Base-by-base conservation (phyloP, 2,329 filamentous ascomycete species). In the Aspergillus neoniger region DNA sequence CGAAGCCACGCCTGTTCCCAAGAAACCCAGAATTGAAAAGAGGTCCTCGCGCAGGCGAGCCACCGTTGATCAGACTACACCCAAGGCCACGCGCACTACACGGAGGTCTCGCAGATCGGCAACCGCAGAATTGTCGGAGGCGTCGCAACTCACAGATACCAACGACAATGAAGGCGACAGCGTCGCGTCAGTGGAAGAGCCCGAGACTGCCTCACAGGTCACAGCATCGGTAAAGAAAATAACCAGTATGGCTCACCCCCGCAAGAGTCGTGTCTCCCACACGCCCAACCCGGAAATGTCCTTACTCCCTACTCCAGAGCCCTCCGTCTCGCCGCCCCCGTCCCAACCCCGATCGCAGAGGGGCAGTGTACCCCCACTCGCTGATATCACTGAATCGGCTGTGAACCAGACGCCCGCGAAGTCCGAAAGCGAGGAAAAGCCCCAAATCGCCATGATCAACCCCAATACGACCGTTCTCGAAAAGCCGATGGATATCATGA, bases 401-500 rank as follows among this genome's bases (percentile, higher is more conserved):
- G 78, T 90, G 69, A 92, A 92, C 73, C 85, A 87, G 65, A 81
- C 82, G 60, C 81, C 79, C 38, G 78, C 80, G 58, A 76, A 80
- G 21, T 66, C 66, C 57, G 47, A 65, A 14, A 74, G 75, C 66
- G 76, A 66, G 77, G 83, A 67, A 75, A 85, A 73, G 77, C 61
- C 78, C 73, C 69, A 82, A 61, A 81, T 85, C 30, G 78, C 81
- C 1, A 89, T 90, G 41, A 85, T 94, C 70, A 91, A 88, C 66
- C 83, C 91, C 2, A 87, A 91, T 78, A 86, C 91, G 67, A 91
- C 91, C 0, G 82, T 91, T 60, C 78, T 96, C 67, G 92, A 96
- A 72, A 91, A 87, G 74, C 94, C 94, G 0, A 93, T 96, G 89
- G 94, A 97, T 70, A 96, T 98, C 67, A 88, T 96, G 52, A 82